phyloP scores from a whole-genome alignment of 805 yeast species.

The Metschnikowia dekortorum region DNA sequence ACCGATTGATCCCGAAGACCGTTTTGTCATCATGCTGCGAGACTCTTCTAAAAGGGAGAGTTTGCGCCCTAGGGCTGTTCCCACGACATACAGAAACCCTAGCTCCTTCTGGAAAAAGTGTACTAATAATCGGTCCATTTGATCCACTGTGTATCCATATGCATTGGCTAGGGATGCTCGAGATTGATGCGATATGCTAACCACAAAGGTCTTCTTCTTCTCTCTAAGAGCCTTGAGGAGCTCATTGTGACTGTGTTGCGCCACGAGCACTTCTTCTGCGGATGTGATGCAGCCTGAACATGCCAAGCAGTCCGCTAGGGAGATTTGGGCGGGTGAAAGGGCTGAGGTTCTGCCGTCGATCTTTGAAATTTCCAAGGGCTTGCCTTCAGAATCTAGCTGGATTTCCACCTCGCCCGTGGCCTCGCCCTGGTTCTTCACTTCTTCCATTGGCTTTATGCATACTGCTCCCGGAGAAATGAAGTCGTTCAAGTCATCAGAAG shows the following conservation, averaged over 20 bases:
- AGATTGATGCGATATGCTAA: slow-evolving; percentile 81
- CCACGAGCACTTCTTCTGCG: slow-evolving; percentile 90
- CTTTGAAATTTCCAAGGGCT: slow-evolving; percentile 64
- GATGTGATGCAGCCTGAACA: slow-evolving; percentile 97
- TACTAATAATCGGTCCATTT: slow-evolving; percentile 58
- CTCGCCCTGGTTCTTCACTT: slow-evolving; percentile 22
- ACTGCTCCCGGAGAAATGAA: slow-evolving; percentile 93
- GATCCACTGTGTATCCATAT: slow-evolving; percentile 45
- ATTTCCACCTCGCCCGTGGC: slow-evolving; percentile 38
- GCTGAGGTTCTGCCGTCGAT: slow-evolving; percentile 49
- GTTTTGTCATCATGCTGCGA: slow-evolving; percentile 10
- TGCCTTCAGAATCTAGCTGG: slow-evolving; percentile 54
- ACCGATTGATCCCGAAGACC: slow-evolving; percentile 12
- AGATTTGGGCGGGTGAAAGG: slow-evolving; percentile 78
- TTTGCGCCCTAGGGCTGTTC: slow-evolving; percentile 77
- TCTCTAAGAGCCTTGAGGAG: slow-evolving; percentile 55
- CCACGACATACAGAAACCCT: slow-evolving; percentile 73
- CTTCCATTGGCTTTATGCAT: slow-evolving; percentile 81
- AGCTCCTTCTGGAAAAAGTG: slow-evolving; percentile 55
- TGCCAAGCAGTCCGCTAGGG: slow-evolving; percentile 89
- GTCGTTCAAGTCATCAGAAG: slow-evolving; percentile 90
- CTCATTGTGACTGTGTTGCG: slow-evolving; percentile 85
- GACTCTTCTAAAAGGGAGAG: slow-evolving; percentile 49
- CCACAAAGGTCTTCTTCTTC: slow-evolving; percentile 45
- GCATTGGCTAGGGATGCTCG: slow-evolving; percentile 79